Evolutionary conservation across 352 stramenopile species (phyloP), one percentile per base, ranked within the genome.

Genomic region (Thraustotheca clavata): DNA sequence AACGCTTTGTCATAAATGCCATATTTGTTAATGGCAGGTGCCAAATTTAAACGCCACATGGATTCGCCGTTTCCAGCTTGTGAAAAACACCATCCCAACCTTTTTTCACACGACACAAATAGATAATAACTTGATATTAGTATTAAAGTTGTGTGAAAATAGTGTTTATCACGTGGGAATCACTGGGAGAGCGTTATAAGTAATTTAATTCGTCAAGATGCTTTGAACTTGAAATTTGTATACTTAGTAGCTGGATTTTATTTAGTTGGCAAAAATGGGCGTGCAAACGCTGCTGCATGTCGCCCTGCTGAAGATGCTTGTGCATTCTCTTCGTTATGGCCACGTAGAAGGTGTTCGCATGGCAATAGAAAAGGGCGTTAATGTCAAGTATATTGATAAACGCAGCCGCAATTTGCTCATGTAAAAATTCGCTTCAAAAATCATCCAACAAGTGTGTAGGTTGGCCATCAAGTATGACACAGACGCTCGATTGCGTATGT

Each of bases 321-420:
- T 94, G 20, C 83, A 94, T 57, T 84, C 85, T 11, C 82, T 94
- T 54, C 82, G 83, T 4, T 72, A 71, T 26, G 85, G 85, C 0
- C 91, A 84, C 0, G 80, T 88, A 4, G 85, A 94, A 49, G 85
- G 85, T 9, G 83, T 92, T 29, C 87, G 86, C 41, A 77, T 94
- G 32, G 82, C 85, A 9, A 94, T 94, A 55, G 85, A 94, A 59
- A 83, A 85, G 41, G 80, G 83, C 29, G 85, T 94, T 40, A 59
- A 80, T 29, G 71, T 90, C 27, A 76, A 83, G 24, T 90, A 91
- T 68, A 66, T 91, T 33, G 85, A 94, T 71, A 85, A 69, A 49
- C 76, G 79, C 2, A 74, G 82, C 41, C 81, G 83, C 52, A 94
- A 94, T 66, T 73, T 94, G 43, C 73, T 94, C 67, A 92, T 92